Conservation (phyloP, 352 stramenopile species). For the Ochromonadaceae sp. region DNA sequence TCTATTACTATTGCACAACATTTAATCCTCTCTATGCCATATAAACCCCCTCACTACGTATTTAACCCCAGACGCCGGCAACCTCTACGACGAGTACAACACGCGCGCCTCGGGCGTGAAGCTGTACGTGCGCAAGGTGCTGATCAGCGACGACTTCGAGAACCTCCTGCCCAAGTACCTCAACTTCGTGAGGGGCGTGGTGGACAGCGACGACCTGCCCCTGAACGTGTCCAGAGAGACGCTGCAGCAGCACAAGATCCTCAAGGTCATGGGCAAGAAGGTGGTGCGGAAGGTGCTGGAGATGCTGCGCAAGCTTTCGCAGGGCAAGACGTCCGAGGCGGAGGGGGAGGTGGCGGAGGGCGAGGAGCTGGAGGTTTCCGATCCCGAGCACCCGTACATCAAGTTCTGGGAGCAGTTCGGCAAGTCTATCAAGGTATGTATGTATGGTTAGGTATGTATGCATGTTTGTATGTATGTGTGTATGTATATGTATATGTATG, state of each 20-base stretch:
- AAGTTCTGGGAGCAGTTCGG: conserved; percentile 95
- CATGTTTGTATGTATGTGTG: no score
- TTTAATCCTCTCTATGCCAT: no score
- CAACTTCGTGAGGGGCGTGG: conserved; percentile 95
- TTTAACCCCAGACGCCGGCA: conserved; percentile 44
- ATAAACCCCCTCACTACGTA: conserved; percentile 18
- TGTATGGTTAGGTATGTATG: no score
- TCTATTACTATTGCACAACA: no score
- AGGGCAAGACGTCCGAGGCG: conserved; percentile 27
- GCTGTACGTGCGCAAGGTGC: conserved; percentile 96
- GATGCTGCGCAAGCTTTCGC: conserved; percentile 81
- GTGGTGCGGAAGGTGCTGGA: conserved; percentile 97
- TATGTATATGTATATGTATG: no score
- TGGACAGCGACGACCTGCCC: conserved; percentile 96
- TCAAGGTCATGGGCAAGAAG: conserved; percentile 98
- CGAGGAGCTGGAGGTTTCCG: conserved; percentile 31
- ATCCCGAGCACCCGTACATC: conserved; percentile 71
- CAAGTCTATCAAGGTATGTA: conserved; percentile 97
- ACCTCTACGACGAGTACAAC: conserved; percentile 64
- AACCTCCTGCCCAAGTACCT: conserved; percentile 94
- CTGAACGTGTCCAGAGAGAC: conserved; percentile 99
- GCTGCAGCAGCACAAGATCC: conserved; percentile 96
- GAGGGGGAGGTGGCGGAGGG: conserved; percentile 34
- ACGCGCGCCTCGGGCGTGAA: conserved; percentile 55
- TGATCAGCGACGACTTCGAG: conserved; percentile 95